Evolutionary conservation across 2,329 filamentous ascomycete genomes (phyloP), one percentile per base, ranked within the genome.

Genomic region (Domatiomyces catenatus): DNA sequence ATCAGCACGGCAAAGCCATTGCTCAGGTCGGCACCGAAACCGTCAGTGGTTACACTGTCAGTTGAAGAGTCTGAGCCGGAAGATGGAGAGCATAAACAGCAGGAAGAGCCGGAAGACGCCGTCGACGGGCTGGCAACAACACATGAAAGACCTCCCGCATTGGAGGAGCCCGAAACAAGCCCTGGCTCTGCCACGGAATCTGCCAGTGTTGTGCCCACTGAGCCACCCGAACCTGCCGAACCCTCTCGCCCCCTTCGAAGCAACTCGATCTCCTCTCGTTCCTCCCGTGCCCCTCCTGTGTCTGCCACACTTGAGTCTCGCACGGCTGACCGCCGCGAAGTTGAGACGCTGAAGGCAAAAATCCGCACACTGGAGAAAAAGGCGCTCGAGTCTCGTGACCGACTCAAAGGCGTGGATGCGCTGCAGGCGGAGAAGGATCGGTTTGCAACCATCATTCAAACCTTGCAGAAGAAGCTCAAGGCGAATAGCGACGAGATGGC

Each of bases 341-440:
- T 90, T 18, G 89, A 95, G 58, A 86, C 94, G 57, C 71, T 95
- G 15, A 88, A 94, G 63, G 82, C 86, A 0, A 95, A 94, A 64
- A 70, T 96, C 1, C 81, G 83, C 49, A 75, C 95, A 2, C 73
- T 96, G 60, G 89, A 98, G 64, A 86, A 90, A 59, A 94, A 94
- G 65, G 75, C 87, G 51, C 63, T 76, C 10, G 90, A 96, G 56
- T 87, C 94, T 61, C 78, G 87, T 18, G 89, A 95, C 59, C 86
- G 86, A 62, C 66, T 94, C 48, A 88, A 90, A 62, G 76, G 75
- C 10, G 66, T 94, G 46, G 85, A 94, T 51, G 80, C 83, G 57
- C 68, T 89, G 15, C 81, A 89, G 62, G 74, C 77, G 17, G 66
- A 73, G 45, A 66, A 67, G 24, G 67, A 71, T 52, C 69, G 70